Evolutionary conservation across 805 yeast genomes (phyloP).

Genomic region (Metschnikowia proteae): DNA sequence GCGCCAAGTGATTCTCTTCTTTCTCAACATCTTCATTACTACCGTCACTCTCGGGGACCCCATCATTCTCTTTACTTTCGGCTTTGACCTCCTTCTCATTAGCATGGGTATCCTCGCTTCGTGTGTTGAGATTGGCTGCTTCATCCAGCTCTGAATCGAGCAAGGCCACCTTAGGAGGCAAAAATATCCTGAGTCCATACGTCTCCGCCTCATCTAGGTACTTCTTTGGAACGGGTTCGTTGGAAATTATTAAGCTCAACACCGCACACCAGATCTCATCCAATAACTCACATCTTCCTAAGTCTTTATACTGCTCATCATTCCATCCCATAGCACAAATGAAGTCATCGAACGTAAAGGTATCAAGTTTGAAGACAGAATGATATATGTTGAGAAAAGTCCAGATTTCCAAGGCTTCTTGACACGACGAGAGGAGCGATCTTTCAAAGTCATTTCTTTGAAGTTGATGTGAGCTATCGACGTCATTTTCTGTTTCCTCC

Average conservation of each 20-base stretch:
- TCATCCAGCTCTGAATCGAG: slow-evolving; percentile 17
- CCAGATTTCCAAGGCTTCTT: slow-evolving; percentile 67
- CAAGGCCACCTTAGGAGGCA: slow-evolving; percentile 28
- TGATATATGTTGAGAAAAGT: slow-evolving; percentile 68
- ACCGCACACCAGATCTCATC: slow-evolving; percentile 69
- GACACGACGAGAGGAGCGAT: slow-evolving; percentile 17
- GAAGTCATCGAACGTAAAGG: slow-evolving; percentile 78
- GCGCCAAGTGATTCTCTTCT: slow-evolving; percentile 39
- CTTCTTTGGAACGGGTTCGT: slow-evolving; percentile 21
- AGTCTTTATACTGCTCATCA: slow-evolving; percentile 32
- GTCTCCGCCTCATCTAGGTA: slow-evolving; percentile 35
- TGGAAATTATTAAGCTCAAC: slow-evolving; percentile 51
- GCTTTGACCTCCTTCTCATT: slow-evolving; percentile 16
- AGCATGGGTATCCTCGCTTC: not conserved
- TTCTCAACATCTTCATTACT: slow-evolving; percentile 20
- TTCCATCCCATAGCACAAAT: slow-evolving; percentile 53
- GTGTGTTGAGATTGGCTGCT: not conserved
- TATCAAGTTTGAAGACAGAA: slow-evolving; percentile 59
- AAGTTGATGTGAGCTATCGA: not conserved
- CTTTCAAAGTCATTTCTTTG: not conserved
- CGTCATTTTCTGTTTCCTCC: not conserved
- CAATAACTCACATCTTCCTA: slow-evolving; percentile 48
- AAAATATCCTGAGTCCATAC: slow-evolving; percentile 29
- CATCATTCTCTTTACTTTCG: slow-evolving; percentile 19
- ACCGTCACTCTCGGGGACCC: slow-evolving; percentile 16